These are phyloP conservation scores for Lentinula guzmanii DNA, from an alignment of 768 basidiomycete species.

Conservation along the genomic window DNA sequence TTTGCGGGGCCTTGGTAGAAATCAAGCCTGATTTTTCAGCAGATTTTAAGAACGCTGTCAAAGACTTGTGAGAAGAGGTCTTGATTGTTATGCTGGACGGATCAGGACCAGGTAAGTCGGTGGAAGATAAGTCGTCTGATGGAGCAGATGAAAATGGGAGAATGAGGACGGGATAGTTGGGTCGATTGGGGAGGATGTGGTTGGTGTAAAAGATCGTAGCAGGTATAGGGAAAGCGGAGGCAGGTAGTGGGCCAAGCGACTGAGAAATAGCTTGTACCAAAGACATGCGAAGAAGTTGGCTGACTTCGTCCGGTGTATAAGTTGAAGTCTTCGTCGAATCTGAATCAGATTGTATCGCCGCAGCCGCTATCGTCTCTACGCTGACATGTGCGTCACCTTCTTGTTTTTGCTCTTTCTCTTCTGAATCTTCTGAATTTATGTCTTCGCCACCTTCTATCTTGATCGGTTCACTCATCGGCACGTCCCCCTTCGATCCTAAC, in stretches of 20 bases:
- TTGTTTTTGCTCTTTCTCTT: slow-evolving; percentile 11
- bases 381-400: slow-evolving; percentile 8
- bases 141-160: slow-evolving; percentile 22
- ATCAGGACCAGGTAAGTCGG: slow-evolving; percentile 24
- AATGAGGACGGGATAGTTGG: slow-evolving; percentile 49
- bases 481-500: slow-evolving; percentile 57
- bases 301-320: slow-evolving; percentile 35
- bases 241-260: slow-evolving; percentile 37
- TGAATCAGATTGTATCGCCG: slow-evolving; percentile 27
- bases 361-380: slow-evolving; percentile 8
- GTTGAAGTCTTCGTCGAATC: slow-evolving; percentile 7
- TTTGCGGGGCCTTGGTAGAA: slow-evolving; percentile 59
- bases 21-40: slow-evolving; percentile 71
- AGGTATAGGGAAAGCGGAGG: slow-evolving; percentile 65
- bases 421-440: slow-evolving; percentile 7
- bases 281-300: slow-evolving; percentile 49
- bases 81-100: slow-evolving; percentile 63
- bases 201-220: slow-evolving; percentile 72
- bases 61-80: slow-evolving; percentile 73
- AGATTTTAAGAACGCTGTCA: slow-evolving; percentile 74
- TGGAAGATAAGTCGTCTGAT: slow-evolving; percentile 11
- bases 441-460: slow-evolving; percentile 9
- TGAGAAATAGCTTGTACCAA: slow-evolving; percentile 63
- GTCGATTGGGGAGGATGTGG: slow-evolving; percentile 75
- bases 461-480: slow-evolving; percentile 37